Percentiles rank a stretch among this genome's conserved stretches.
Conservation (phyloP, 331 rosid species). For the Rhamnella rubrinervis region DNA sequence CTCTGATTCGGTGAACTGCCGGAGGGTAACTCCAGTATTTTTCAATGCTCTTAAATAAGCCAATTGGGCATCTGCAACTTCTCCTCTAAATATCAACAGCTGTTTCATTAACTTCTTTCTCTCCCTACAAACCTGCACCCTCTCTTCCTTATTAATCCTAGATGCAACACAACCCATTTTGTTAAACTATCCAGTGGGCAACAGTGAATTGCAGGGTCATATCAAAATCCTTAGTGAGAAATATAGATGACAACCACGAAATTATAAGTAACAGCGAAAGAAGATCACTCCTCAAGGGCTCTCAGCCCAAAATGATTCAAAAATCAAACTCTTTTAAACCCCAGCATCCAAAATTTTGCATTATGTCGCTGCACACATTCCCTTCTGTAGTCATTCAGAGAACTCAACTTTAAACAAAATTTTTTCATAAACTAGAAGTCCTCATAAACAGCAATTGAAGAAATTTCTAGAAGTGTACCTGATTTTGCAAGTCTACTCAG, state of each 20-base stretch:
- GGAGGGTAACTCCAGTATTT: conserved; percentile 75
- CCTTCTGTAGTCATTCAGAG: too few species aligned
- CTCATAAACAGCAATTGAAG: not conserved
- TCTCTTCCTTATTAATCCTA: conserved; percentile 62
- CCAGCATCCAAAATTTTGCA: too few species aligned
- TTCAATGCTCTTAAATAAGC: conserved; percentile 71
- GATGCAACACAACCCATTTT: conserved; percentile 86
- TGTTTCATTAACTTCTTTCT: conserved; percentile 79
- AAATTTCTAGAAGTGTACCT: not conserved
- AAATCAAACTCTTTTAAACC: too few species aligned
- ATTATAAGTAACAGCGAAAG: too few species aligned
- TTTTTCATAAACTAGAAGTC: too few species aligned
- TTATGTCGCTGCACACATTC: too few species aligned
- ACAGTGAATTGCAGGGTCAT: not conserved
- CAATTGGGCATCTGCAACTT: conserved; percentile 69
- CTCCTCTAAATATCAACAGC: conserved; percentile 58
- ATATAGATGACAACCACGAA: too few species aligned
- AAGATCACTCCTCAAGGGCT: too few species aligned
- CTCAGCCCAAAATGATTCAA: too few species aligned
- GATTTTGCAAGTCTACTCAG: conserved; percentile 14
- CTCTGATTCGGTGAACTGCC: conserved; percentile 86
- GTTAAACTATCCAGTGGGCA: not conserved
- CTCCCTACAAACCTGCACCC: conserved; percentile 63
- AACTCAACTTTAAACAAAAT: too few species aligned
- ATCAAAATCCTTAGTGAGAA: too few species aligned